Evolutionary conservation across 2,329 filamentous ascomycete species (phyloP), one percentile per base, ranked within the genome.

Genomic region (Talaromyces amestolkiae): DNA sequence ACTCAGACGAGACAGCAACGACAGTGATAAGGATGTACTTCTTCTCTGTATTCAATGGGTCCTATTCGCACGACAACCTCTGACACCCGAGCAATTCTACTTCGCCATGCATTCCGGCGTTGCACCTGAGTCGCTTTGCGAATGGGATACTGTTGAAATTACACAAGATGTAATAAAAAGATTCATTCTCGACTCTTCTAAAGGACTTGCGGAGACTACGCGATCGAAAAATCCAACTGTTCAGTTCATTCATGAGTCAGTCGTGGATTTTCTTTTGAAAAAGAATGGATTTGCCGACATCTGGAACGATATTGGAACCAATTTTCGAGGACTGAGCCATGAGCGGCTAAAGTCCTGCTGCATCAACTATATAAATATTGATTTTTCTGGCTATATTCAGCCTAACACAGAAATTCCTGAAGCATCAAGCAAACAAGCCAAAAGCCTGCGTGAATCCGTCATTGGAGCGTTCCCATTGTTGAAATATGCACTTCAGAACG

Each of bases 221-320:
- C 76, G 70, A n/a, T 69, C 72, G 0, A 69, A 73, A 9, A 1
- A 27, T 0, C 68, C 70, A 0, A 79, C 68, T 0, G 80, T 85
- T 0, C 84, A 86, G 64, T 86, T 78, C 62, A 79, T 79, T 63
- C 76, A 79, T 64, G 77, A 79, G 66, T 76, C 75, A n/a, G 71
- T 82, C 66, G 70, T 75, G 63, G 78, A 82, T 56, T 81, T 78
- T 61, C 70, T 82, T 22, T 67, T 80, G 1, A 75, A 77, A 61
- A 74, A 77, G 49, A 72, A 78, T 51, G 74, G 75, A 1, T 66
- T 76, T 5, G 11, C 37, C 15, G 65, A 66, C 39, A 58, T 79
- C 17, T 72, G 68, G 70, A 68, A 75, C 3, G 72, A 77, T 2
- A 65, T 80, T 39, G 62, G 72, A 24, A 71, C 73, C 0, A 62